Base-by-base conservation (phyloP, 192 early-diverging fungal species). In the Pilobolus umbonatus region DNA sequence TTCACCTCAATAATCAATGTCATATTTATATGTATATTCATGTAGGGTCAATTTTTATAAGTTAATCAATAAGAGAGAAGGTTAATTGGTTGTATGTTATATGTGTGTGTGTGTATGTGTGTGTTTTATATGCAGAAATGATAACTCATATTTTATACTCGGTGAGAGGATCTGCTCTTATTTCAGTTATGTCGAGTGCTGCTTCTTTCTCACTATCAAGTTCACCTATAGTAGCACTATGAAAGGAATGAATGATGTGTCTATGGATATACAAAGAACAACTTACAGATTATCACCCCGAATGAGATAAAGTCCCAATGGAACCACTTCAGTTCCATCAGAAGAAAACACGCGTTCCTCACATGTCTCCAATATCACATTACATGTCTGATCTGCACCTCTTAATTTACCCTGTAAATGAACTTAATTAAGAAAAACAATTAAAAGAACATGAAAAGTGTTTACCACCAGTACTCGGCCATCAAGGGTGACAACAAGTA, bases 271-370 rank as follows among this genome's bases (percentile, higher is more conserved):
- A 32, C 50, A 12, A 29, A n/a, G 24, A 52, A 46, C 10, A 7
- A 67, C 75, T 56, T 75, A 82, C 82, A 84, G 60, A 29, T 55
- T 76, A 43, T 84, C 80, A 2, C 82, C 82, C 25, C 80, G 64
- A 38, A 84, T 62, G 34, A 84, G 45, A 55, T 80, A 82, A 6
- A 84, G 54, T 6, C 82, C 82, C 14, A 80, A 62, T 8, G 68
- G 66, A 0, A 72, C 62, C 8, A 68, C 60, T 46, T 82, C 78
- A 24, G 74, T 69, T 19, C 80, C 80, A 26, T 71, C 72, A 19
- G 43, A 51, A 12, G 76, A 68, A 57, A 82, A 84, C 17, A 77
- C 66, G 56, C 82, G 77, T 61, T 83, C 80, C 32, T 71, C 56
- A 31, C 80, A 68, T 48, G 68, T 67, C 11, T 68, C 47, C 12